Percentiles rank a stretch among this genome's conserved stretches.
Conservation (phyloP, 177 flowering plant species). For the Telopea speciosissima region DNA sequence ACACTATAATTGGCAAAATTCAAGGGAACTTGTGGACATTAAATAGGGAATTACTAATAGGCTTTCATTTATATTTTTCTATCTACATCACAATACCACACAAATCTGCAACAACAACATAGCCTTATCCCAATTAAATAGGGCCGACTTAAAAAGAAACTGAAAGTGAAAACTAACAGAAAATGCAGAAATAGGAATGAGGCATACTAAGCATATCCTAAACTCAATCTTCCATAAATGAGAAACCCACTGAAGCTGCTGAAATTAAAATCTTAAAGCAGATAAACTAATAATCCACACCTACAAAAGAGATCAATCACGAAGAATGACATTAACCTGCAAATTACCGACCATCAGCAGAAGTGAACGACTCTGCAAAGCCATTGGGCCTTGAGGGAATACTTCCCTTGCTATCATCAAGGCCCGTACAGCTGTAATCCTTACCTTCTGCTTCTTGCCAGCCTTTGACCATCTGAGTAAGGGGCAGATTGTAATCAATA, state of each 20-base stretch:
- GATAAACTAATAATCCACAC: not conserved
- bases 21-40: not conserved
- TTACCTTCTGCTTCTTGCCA: conserved; percentile 32
- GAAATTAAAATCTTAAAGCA: no score
- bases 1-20: no score
- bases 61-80: not conserved
- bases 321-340: conserved; percentile 4
- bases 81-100: not conserved
- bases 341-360: conserved; percentile 69
- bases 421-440: conserved; percentile 15
- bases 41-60: not conserved
- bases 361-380: conserved; percentile 17
- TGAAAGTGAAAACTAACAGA: not conserved
- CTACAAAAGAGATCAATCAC: not conserved
- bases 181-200: no score
- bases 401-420: conserved; percentile 65
- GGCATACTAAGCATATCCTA: not conserved
- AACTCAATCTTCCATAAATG: not conserved
- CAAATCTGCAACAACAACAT: conserved; percentile 1
- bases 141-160: not conserved
- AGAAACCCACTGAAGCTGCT: not conserved
- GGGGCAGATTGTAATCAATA: not conserved
- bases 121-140: no score
- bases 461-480: not conserved
- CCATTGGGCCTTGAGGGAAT: conserved; percentile 80